A percentile compares a stretch with the other conserved stretches of the same genome.
phyloP scores from a whole-genome alignment of 2,329 filamentous ascomycete genomes.

The Ascochyta lentis region DNA sequence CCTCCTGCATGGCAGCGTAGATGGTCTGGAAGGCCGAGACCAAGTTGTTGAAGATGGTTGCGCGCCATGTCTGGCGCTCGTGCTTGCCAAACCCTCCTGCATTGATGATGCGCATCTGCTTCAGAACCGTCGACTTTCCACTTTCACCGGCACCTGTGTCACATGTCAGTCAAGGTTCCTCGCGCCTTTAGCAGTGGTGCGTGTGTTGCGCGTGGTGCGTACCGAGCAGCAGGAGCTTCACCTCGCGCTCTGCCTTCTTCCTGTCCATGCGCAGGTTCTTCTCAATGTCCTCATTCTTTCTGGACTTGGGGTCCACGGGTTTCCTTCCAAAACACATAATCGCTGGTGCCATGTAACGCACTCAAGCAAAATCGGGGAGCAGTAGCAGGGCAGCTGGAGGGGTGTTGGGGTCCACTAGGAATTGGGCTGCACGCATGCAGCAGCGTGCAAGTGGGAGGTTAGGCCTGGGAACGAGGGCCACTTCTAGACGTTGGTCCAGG shows the following conservation, averaged over 20 bases:
- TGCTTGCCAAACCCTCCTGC: constrained; percentile 87
- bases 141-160: constrained; percentile 86
- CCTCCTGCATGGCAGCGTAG: constrained; percentile 87
- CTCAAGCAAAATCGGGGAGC: constrained; percentile 2
- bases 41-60: constrained; percentile 94
- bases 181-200: constrained; percentile 20
- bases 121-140: constrained; percentile 94
- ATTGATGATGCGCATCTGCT: constrained; percentile 99
- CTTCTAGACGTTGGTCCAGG: constrained; percentile 8
- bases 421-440: constrained; percentile 15
- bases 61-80: constrained; percentile 92
- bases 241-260: constrained; percentile 83
- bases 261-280: constrained; percentile 84
- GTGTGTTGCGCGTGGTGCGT: constrained; percentile 40
- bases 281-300: constrained; percentile 76
- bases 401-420: constrained; percentile 16
- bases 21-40: constrained; percentile 91
- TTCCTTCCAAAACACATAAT: constrained; percentile 62
- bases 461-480: constrained; percentile 2
- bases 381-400: constrained; percentile 7
- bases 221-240: constrained; percentile 95
- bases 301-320: constrained; percentile 55
- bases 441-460: constrained; percentile 1
- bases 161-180: constrained; percentile 31
- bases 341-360: constrained; percentile 44